Base-by-base conservation (phyloP, 2,329 filamentous ascomycete species). In the Trichoderma asperellum region DNA sequence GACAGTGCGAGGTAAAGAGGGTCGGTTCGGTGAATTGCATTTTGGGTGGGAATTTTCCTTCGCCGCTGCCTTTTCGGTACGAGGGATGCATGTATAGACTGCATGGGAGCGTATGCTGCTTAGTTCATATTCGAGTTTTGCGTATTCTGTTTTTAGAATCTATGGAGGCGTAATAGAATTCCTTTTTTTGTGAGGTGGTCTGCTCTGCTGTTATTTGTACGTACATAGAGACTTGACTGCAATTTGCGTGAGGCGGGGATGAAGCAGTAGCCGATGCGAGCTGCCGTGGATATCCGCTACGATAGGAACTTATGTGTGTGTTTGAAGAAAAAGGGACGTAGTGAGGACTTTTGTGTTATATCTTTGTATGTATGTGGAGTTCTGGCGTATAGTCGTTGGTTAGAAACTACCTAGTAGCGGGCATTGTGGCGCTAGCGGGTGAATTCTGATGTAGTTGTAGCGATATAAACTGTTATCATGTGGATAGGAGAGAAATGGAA, bases 1-100 rank as follows among this genome's bases (percentile, higher is more conserved):
- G 35, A 68, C 59, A 68, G 59, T 68, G 67, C 59, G 67, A 34
- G 37, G 24, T 56, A 66, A 47, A 47, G 53, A 66, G 60, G 60
- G 34, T 63, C 16, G 35, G 11, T 27, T 16, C 8, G 47, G 47
- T 4, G 21, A 24, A 49, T n/a, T 12, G 43, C 24, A 16, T 43
- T 53, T 52, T 52, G 49, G 21, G 49, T 14, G 49, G 49, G 18
- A 2, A 29, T 21, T 14, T 43, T 16, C 11, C 32, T 47, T 24
- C 16, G 11, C 18, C 34, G 16, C 18, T 10, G 27, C 11, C 16
- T 40, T 40, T 37, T 58, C 10, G 10, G 56, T 32, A 32, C 24
- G 55, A n/a, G 32, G 7, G 32, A 32, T 32, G 32, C 7, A 32
- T 32, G 32, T 32, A 32, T 32, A 32, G 32, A 8, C 1, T 32